Base-by-base conservation (phyloP, 345 rosid genomes). In the Linum trigynum region DNA sequence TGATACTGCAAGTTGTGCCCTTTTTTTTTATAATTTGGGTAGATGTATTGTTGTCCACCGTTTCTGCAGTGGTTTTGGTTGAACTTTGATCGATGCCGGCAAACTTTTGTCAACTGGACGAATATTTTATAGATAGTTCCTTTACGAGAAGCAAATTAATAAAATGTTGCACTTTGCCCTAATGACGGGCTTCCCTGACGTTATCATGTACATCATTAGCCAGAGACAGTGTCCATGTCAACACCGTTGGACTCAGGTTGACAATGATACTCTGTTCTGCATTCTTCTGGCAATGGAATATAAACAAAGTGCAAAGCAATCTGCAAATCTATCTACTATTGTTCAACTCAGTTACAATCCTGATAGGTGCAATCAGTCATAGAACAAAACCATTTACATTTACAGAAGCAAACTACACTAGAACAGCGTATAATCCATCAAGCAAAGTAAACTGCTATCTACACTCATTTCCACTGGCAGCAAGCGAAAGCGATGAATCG, bases 401-500 rank as follows among this genome's bases (percentile, higher is more conserved):
- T 45, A 8, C 51, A 45, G 11, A 45, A 45, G 7, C 51, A 45
- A 45, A 45, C 51, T 45, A 45, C 12, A 8, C 10, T 45, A 45
- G 51, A 9, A 23, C 32, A 23, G 32, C 32, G 32, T 23, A 23
- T 42, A 42, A 42, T 9, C 45, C 7, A 9, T 42, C 9, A 42
- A 5, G 0, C 45, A 42, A 42, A 1, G 32, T 14, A 1, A 45
- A 4, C 12, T 5, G 50, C 76, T 73, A 65, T 58, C 78, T 72
- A 39, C 59, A 57, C 56, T 74, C 72, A 39, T 58, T 69, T 65
- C 75, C 71, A 41, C 72, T 63, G 32, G 32, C 32, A 17, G 70
- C 45, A 39, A 51, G 66, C 38, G 83, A 63, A 37, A 60, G 69
- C 38, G 76, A 70, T 6, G 78, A 80, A 43, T 59, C 23, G 42